A percentile compares a stretch with the other conserved stretches of the same genome.
Conservation (phyloP, 1,284 basidiomycete species). For the Papiliotrema nemorosa region DNA sequence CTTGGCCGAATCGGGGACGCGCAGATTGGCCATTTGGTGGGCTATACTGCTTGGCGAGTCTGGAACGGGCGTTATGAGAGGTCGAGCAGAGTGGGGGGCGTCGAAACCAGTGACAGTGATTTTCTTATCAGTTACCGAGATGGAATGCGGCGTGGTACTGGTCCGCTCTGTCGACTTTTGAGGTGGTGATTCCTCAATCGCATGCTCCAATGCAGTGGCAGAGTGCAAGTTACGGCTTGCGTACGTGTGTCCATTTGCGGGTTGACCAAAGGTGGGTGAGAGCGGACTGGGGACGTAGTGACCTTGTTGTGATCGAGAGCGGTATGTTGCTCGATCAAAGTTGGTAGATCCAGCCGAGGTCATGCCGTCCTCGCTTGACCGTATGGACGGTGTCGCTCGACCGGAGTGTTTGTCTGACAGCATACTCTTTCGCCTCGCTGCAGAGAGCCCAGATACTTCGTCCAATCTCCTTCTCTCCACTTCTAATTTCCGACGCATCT, state of each 20-base stretch:
- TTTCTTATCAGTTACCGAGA: constrained; percentile 15
- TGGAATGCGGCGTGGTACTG: constrained; percentile 1
- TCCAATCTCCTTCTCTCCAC: constrained; percentile 39
- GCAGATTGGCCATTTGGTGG: constrained; percentile 2
- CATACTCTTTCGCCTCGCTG: constrained; percentile 37
- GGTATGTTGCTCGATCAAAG: constrained; percentile 4
- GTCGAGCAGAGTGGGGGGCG: constrained; percentile 20
- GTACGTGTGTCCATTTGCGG: background rate
- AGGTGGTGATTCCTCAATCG: constrained; percentile 6
- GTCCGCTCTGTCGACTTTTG: constrained; percentile 8
- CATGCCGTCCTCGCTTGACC: constrained; percentile 24
- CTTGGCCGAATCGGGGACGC: constrained; percentile 9
- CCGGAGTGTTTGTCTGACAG: constrained; percentile 37
- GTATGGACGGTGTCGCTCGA: constrained; percentile 29
- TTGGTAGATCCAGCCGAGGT: constrained; percentile 9
- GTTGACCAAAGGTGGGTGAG: constrained; percentile 28
- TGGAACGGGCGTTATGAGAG: constrained; percentile 5
- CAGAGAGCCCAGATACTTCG: constrained; percentile 37
- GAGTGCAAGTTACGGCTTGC: background rate
- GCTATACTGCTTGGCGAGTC: background rate
- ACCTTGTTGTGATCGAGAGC: constrained; percentile 20
- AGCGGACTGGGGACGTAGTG: constrained; percentile 35
- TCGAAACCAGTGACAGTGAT: constrained; percentile 32
- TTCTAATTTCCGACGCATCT: constrained; percentile 33
- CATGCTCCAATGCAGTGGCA: background rate